A percentile compares a stretch with the other conserved stretches of the same genome.
phyloP scores from a whole-genome alignment of 306 rosid genomes.

The Dicorynia guianensis region DNA sequence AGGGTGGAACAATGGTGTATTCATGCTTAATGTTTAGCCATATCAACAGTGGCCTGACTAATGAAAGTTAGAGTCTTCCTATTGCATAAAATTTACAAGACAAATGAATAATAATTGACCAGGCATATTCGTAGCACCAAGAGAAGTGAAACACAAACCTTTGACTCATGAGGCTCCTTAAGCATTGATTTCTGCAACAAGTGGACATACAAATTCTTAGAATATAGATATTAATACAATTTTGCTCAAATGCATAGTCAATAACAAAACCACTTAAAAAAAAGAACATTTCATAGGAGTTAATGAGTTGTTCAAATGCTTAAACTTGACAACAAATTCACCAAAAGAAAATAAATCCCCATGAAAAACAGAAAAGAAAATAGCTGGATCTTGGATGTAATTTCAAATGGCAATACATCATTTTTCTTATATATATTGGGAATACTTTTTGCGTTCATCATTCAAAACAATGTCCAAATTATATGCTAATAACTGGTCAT shows the following conservation, averaged over 20 bases:
- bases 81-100: too few species aligned
- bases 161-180: constrained; percentile 78
- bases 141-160: constrained; percentile 60
- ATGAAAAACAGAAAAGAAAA: too few species aligned
- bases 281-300: neutral
- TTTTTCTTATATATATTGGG: too few species aligned
- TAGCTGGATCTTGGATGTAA: neutral
- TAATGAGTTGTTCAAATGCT: neutral
- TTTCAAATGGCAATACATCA: neutral
- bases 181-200: constrained; percentile 80
- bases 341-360: neutral
- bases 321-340: constrained; percentile 15
- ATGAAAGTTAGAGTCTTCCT: too few species aligned
- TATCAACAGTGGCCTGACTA: too few species aligned
- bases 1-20: too few species aligned
- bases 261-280: constrained; percentile 27
- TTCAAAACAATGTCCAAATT: neutral
- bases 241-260: neutral
- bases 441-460: neutral
- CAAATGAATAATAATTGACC: too few species aligned
- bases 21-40: too few species aligned
- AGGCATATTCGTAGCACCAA: too few species aligned
- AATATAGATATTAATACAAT: constrained; percentile 12
- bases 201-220: constrained; percentile 32
- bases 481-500: constrained; percentile 1